Base-by-base conservation (phyloP, 2,329 filamentous ascomycete species). In the Paraphoma sp. region DNA sequence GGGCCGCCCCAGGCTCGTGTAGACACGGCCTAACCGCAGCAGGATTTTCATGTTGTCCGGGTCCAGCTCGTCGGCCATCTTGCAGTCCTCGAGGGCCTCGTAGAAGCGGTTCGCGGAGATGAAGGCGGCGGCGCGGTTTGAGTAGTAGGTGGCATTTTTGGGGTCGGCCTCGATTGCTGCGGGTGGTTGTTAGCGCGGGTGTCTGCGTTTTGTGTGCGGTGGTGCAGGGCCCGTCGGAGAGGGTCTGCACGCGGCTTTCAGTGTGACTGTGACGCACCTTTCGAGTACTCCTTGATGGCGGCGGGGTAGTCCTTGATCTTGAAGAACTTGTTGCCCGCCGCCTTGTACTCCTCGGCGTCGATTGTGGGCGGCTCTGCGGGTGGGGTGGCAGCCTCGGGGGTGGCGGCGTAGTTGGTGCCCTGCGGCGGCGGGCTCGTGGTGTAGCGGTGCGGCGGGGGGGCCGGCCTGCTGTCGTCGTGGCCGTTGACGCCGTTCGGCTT, bases 301-400 rank as follows among this genome's bases (percentile, higher is more conserved):
- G 90, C 89, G 58, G 84, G 81, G 77, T 94, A 99, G 72, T 97
- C 91, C 75, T 90, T 92, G 62, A 93, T 91, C 82, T 97, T 98
- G 86, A 97, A 99, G 73, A 92, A 94, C 72, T 95, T 95, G 81
- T 99, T 99, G 56, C 95, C 95, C 2, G 91, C 87, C 68, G 91
- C 87, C 83, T 99, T 99, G 85, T 89, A 97, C 11, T 87, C 84
- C 80, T 99, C 95, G 28, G 94, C 92, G 73, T 97, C 92, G 51
- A 94, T 90, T 42, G 80, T 78, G n/a, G 76, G 76, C 45, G 76
- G 72, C 55, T 76, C 73, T 14, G 71, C 72, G 11, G 79, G 74
- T 53, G 76, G 76, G 4, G 79, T 76, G 18, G 73, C 69, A 17
- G 68, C 71, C 57, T 75, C 69, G 16, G 73, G 67, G 68, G 77